Evolutionary conservation across 371 early-diverging fungal genomes (phyloP).

Genomic region (Entomophthora muscae): DNA sequence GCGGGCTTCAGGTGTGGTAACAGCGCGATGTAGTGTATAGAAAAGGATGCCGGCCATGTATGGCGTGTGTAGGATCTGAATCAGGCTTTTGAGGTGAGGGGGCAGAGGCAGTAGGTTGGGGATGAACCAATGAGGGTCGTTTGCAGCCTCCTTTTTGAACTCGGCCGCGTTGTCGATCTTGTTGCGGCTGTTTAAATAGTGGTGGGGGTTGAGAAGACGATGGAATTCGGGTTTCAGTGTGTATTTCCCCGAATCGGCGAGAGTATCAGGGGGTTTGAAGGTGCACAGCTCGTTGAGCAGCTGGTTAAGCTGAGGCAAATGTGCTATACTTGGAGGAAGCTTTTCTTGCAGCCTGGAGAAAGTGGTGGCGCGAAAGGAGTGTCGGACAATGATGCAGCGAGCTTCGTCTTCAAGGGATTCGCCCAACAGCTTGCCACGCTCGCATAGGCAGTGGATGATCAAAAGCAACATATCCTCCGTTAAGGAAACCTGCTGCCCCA

Average conservation of each 20-base stretch:
- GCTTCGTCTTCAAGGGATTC: conserved; percentile 44
- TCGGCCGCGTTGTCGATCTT: conserved; percentile 23
- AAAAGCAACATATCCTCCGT: conserved; percentile 70
- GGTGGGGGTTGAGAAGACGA: conserved; percentile 74
- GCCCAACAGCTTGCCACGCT: conserved; percentile 46
- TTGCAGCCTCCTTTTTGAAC: conserved; percentile 17
- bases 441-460: conserved; percentile 60
- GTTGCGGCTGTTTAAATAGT: conserved; percentile 77
- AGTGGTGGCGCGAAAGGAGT: conserved; percentile 41
- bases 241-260: conserved; percentile 64
- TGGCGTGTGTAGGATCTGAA: conserved; percentile 33
- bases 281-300: conserved; percentile 52
- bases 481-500: conserved; percentile 47
- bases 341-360: conserved; percentile 70
- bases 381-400: conserved; percentile 73
- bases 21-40: conserved; percentile 50
- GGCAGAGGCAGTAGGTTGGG: conserved; percentile 37
- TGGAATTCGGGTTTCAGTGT: conserved; percentile 64
- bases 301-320: conserved; percentile 52
- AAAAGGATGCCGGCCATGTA: conserved; percentile 50
- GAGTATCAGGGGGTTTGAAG: conserved; percentile 63
- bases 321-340: conserved; percentile 62
- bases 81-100: conserved; percentile 40
- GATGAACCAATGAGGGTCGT: conserved; percentile 15
- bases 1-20: conserved; percentile 29